A percentile compares a stretch with the other conserved stretches of the same genome.
Evolutionary conservation across 352 stramenopile species (phyloP).

Genomic region (Pythium guiyangense): DNA sequence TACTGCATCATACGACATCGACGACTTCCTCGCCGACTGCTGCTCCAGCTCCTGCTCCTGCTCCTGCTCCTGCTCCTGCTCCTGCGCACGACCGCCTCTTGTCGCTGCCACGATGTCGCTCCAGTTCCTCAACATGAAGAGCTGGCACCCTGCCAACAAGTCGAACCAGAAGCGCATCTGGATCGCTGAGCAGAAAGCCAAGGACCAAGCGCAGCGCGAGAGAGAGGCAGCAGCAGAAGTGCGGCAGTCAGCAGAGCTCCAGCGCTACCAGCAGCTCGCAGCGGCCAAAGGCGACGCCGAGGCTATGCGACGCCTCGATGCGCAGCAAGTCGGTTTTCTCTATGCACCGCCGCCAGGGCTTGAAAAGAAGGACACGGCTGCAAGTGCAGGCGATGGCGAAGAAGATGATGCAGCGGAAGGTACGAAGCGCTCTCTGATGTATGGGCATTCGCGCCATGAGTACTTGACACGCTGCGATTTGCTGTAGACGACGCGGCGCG

Average conservation of each 20-base stretch:
- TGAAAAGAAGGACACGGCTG: slow-evolving; percentile 32
- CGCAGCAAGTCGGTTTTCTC: slow-evolving; percentile 68
- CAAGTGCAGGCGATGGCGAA: slow-evolving; percentile 26
- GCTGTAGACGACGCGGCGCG: slow-evolving; percentile 52
- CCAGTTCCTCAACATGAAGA: slow-evolving; percentile 81
- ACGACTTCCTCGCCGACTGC: no score
- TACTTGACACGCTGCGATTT: background rate
- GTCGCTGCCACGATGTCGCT: slow-evolving; percentile 42
- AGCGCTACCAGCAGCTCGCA: slow-evolving; percentile 54
- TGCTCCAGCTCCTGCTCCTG: background rate
- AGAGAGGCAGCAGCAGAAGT: slow-evolving; percentile 64
- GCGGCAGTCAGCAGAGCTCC: slow-evolving; percentile 46
- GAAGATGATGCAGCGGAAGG: background rate
- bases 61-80: background rate
- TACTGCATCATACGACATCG: background rate
- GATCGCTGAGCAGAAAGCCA: slow-evolving; percentile 75
- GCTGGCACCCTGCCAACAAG: slow-evolving; percentile 73
- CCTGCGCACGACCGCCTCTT: background rate
- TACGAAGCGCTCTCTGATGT: background rate
- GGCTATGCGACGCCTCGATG: slow-evolving; percentile 32
- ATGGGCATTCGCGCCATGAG: background rate
- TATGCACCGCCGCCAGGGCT: slow-evolving; percentile 71
- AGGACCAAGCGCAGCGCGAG: slow-evolving; percentile 40
- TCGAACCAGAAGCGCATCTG: slow-evolving; percentile 84
- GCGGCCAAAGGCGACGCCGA: slow-evolving; percentile 45